Evolutionary conservation across 1,284 basidiomycete species (phyloP).

Genomic region (Schizopora paradoxa): DNA sequence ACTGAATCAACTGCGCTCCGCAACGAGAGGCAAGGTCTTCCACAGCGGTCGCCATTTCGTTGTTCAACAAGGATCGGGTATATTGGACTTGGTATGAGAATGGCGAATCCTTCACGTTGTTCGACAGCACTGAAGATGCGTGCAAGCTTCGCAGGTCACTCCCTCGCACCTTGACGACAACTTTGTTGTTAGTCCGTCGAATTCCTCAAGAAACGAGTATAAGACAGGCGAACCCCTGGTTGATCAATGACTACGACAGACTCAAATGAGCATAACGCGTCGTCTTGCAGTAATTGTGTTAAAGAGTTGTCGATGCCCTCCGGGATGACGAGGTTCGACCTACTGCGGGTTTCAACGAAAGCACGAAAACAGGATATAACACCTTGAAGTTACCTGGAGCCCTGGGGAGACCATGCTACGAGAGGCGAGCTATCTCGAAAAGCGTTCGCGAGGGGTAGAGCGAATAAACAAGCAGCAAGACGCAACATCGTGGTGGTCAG

Average conservation of each 20-base stretch:
- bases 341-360: no score
- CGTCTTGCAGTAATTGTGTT: no score
- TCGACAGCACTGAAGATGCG: slow-evolving; percentile 43
- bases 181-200: slow-evolving; percentile 4
- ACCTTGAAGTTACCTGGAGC: no score
- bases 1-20: slow-evolving; percentile 30
- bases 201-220: slow-evolving; percentile 1
- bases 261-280: slow-evolving; percentile 62
- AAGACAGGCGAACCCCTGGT: slow-evolving; percentile 47
- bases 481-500: no score
- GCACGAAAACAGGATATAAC: no score
- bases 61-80: slow-evolving; percentile 31
- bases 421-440: slow-evolving; percentile 58
- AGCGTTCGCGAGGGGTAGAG: slow-evolving; percentile 42
- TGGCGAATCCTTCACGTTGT: slow-evolving; percentile 40
- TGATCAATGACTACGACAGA: slow-evolving; percentile 63
- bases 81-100: slow-evolving; percentile 61
- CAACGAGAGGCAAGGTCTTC: slow-evolving; percentile 46
- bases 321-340: no score
- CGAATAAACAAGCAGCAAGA: no score
- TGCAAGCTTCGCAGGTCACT: slow-evolving; percentile 60
- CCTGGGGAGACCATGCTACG: slow-evolving; percentile 67
- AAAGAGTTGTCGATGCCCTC: no score
- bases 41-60: slow-evolving; percentile 32
- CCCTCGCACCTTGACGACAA: slow-evolving; percentile 49